Conservation (phyloP, 208 protist genomes). For the Polymyxa betae region DNA sequence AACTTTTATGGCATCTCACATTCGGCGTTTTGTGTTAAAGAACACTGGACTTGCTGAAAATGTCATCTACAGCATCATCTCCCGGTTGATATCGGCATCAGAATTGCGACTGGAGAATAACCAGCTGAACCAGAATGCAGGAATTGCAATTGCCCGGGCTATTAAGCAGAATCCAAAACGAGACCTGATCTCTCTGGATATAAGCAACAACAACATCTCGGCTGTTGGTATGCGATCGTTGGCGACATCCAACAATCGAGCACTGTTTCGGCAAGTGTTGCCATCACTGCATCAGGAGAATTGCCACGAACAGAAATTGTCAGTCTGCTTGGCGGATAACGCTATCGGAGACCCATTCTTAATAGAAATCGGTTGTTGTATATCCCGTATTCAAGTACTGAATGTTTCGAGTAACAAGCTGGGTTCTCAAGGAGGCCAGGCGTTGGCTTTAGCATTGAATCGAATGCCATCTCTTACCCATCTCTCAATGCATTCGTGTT, state of each 20-base stretch:
- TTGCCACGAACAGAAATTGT: too few species aligned
- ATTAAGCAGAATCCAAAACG: neutral
- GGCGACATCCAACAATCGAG: neutral
- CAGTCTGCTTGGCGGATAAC: neutral
- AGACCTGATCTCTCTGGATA: neutral
- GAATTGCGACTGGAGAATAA: neutral
- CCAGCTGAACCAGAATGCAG: neutral
- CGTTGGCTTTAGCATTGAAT: neutral
- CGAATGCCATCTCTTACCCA: neutral
- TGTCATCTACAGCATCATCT: neutral
- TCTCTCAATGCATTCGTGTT: neutral
- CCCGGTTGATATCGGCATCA: neutral
- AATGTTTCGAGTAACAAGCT: neutral
- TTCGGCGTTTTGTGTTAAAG: neutral
- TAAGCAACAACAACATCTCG: neutral
- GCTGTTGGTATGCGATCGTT: neutral
- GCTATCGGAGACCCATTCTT: neutral
- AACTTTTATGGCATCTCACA: neutral
- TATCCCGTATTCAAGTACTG: neutral
- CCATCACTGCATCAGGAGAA: neutral
- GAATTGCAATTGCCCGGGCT: neutral
- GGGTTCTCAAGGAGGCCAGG: neutral
- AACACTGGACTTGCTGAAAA: neutral
- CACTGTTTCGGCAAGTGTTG: neutral
- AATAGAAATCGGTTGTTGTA: neutral